These are phyloP conservation scores for Metschnikowia chrysomelidarum DNA, from an alignment of 805 yeast genomes.

Conservation along the genomic window DNA sequence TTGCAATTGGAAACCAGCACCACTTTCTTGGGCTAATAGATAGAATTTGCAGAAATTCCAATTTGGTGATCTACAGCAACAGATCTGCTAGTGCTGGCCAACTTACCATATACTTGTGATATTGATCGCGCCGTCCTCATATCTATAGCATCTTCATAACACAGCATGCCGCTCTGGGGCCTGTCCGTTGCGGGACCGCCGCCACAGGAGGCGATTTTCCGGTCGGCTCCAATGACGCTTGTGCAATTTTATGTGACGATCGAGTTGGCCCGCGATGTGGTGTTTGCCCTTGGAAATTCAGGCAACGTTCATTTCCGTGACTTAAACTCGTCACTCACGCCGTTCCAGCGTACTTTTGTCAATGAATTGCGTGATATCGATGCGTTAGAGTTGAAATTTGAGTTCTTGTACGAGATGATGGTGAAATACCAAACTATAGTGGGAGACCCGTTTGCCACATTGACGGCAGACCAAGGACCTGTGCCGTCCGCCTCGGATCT, in stretches of 20 bases:
- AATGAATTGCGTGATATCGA: constrained; percentile 40
- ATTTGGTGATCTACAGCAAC: too few species aligned
- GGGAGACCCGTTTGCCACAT: constrained; percentile 25
- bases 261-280: constrained; percentile 45
- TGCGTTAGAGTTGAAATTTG: constrained; percentile 29
- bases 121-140: too few species aligned
- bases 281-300: constrained; percentile 34
- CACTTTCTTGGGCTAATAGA: too few species aligned
- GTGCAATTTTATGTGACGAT: constrained; percentile 49
- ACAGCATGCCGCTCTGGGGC: constrained; percentile 9
- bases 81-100: too few species aligned
- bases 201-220: constrained; percentile 36
- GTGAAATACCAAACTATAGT: constrained; percentile 27
- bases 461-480: constrained; percentile 49
- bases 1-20: too few species aligned
- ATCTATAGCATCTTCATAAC: too few species aligned
- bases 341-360: constrained; percentile 47
- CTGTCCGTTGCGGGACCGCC: constrained; percentile 3
- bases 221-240: constrained; percentile 49
- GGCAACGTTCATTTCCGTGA: constrained; percentile 46
- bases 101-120: too few species aligned
- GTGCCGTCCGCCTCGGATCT: constrained; percentile 35
- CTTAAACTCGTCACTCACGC: constrained; percentile 46
- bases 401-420: constrained; percentile 29
- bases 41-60: too few species aligned